Conservation (phyloP, 169 alveolate species). For the Cyclospora cayetanensis region DNA sequence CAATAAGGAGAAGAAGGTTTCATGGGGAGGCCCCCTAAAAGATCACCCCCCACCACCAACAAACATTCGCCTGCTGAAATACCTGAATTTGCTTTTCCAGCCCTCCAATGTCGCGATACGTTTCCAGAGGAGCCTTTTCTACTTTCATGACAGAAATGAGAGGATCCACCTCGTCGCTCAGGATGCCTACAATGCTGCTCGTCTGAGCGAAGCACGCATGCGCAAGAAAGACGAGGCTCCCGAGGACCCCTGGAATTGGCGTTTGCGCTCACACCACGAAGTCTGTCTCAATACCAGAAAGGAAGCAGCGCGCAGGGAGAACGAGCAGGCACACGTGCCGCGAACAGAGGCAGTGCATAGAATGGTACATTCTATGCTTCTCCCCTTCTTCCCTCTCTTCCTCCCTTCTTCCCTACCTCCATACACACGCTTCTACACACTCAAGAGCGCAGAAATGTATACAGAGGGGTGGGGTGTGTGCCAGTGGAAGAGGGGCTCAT, state of each 20-base stretch:
- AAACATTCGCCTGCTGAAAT: no score
- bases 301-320: no score
- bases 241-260: neutral
- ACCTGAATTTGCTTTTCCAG: slow-evolving; percentile 97
- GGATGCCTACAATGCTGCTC: slow-evolving; percentile 97
- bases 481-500: neutral
- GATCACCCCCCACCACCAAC: no score
- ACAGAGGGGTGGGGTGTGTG: neutral
- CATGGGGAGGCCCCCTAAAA: no score
- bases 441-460: neutral
- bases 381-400: no score
- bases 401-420: neutral
- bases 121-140: slow-evolving; percentile 99
- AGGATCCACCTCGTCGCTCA: slow-evolving; percentile 98
- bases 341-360: no score
- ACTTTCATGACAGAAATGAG: slow-evolving; percentile 96
- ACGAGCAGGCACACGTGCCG: no score
- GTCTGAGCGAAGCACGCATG: slow-evolving; percentile 73
- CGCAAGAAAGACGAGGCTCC: neutral
- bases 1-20: no score
- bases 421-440: no score
- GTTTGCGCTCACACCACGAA: neutral
- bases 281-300: no score
- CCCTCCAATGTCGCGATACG: slow-evolving; percentile 99
- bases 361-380: no score